Percentiles rank a stretch among this genome's conserved stretches.
Conservation (phyloP, 2,329 filamentous ascomycete species). For the Gnomoniopsis sp. region DNA sequence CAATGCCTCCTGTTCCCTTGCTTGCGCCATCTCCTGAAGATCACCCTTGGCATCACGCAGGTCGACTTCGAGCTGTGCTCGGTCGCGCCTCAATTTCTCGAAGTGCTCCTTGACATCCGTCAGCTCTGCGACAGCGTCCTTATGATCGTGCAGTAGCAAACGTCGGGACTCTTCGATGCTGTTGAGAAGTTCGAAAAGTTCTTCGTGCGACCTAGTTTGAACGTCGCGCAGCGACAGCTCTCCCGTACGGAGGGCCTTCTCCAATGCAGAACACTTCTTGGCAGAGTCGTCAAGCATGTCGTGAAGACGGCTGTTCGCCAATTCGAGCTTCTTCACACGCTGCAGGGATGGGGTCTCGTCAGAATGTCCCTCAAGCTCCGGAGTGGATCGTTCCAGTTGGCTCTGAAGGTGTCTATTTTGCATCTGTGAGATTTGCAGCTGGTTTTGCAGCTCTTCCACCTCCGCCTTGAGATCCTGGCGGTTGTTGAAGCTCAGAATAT, state of each 20-base stretch:
- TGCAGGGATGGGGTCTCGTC: slow-evolving; percentile 77
- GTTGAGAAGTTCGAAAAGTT: slow-evolving; percentile 87
- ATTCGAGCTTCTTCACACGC: slow-evolving; percentile 86
- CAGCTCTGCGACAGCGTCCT: slow-evolving; percentile 79
- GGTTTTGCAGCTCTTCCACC: slow-evolving; percentile 88
- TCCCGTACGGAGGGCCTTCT: slow-evolving; percentile 81
- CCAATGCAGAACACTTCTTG: slow-evolving; percentile 85
- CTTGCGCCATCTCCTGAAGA: slow-evolving; percentile 72
- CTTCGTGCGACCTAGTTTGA: slow-evolving; percentile 89
- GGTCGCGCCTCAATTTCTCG: slow-evolving; percentile 80
- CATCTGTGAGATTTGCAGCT: slow-evolving; percentile 91
- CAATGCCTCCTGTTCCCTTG: slow-evolving; percentile 82
- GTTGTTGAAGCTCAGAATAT: slow-evolving; percentile 80
- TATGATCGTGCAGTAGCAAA: slow-evolving; percentile 78
- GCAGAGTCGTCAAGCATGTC: slow-evolving; percentile 92
- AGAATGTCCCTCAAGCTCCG: slow-evolving; percentile 55
- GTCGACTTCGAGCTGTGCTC: slow-evolving; percentile 77
- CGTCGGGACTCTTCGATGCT: slow-evolving; percentile 88
- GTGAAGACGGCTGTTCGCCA: slow-evolving; percentile 86
- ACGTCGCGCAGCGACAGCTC: slow-evolving; percentile 87
- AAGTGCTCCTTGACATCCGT: slow-evolving; percentile 83
- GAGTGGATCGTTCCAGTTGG: slow-evolving; percentile 70
- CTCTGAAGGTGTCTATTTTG: slow-evolving; percentile 89
- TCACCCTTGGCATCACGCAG: slow-evolving; percentile 81
- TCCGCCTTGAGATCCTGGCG: slow-evolving; percentile 89